Evolutionary conservation across 441 rosid genomes (phyloP), one percentile per base, ranked within the genome.

Genomic region (Lepidium campestre): DNA sequence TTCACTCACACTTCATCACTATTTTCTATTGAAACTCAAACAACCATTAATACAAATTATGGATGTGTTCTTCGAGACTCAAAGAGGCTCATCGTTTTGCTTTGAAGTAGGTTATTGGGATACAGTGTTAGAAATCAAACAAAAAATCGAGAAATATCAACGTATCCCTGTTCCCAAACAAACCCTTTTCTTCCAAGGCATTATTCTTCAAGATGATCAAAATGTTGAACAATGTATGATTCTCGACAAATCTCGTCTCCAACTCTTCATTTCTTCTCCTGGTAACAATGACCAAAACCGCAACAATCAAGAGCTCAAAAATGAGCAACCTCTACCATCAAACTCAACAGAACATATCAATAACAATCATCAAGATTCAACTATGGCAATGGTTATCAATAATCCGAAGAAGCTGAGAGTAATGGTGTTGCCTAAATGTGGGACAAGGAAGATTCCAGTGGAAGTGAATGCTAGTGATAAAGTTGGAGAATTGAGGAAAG

Each of bases 41-140:
- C 47, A 29, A 50, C 46, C 39, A 35, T 23, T 22, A 29, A 45
- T 23, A 67, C 37, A 36, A 17, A 10, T 5, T 11, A 91, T 92
- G 96, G 86, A 90, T 73, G 86, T 90, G 42, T 72, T 80, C 79
- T 83, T 92, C 56, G 86, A 84, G 45, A 70, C 78, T 22, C 78
- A 75, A 20, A 64, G 53, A 50, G 82, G 85, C 18, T 57, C 32
- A 19, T 61, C 81, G 4, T 90, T 86, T 78, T 53, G 79, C 55
- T 85, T 93, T 44, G 91, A 90, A 81, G 57, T 93, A 41, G 86
- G 91, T 39, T 85, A 58, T 74, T 85, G 79, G 18, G 92, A 85
- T 39, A 84, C 96, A 2, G 82, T 90, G 31, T 73, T 81, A 1
- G 90, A 83, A 48, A 90, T 92, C 83, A 90, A 90, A 74, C 80